These are phyloP conservation scores for Auricularia auricula-judae DNA, from an alignment of 768 basidiomycete species.

Conservation along the genomic window DNA sequence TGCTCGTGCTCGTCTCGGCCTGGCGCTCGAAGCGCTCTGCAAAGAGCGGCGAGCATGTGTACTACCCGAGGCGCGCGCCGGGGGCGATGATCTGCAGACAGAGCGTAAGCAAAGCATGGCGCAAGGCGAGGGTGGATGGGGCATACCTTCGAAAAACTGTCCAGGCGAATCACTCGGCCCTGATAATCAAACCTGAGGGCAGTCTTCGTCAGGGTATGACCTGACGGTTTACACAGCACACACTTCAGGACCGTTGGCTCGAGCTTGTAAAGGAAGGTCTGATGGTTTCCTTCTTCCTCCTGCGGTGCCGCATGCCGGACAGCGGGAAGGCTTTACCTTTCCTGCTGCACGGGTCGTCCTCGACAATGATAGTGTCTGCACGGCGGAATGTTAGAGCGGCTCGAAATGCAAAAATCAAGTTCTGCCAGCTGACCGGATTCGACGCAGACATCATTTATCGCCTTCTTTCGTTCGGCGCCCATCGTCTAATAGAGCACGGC, in stretches of 20 bases:
- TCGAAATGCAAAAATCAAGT: not conserved
- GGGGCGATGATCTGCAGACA: slow-evolving; percentile 57
- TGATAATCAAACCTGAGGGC: slow-evolving; percentile 45
- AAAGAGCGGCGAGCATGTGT: slow-evolving; percentile 65
- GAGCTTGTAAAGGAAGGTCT: slow-evolving; percentile 39
- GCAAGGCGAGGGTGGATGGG: not conserved
- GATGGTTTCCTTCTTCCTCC: slow-evolving; percentile 11
- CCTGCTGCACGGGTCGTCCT: slow-evolving; percentile 75
- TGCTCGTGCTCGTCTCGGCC: slow-evolving; percentile 45
- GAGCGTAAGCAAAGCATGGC: slow-evolving; percentile 6
- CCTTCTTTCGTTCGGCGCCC: slow-evolving; percentile 52
- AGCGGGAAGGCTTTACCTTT: slow-evolving; percentile 36
- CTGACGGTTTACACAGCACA: slow-evolving; percentile 4
- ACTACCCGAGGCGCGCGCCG: slow-evolving; percentile 69
- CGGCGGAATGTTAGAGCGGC: not conserved
- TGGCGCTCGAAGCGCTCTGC: slow-evolving; percentile 64
- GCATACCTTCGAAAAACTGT: slow-evolving; percentile 64
- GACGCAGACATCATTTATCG: slow-evolving; percentile 69
- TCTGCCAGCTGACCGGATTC: slow-evolving; percentile 45
- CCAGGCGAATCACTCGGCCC: slow-evolving; percentile 75
- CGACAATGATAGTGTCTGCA: slow-evolving; percentile 63
- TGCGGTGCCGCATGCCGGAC: slow-evolving; percentile 13
- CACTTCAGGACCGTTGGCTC: slow-evolving; percentile 47
- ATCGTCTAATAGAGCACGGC: slow-evolving; percentile 38
- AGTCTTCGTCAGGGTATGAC: not conserved